phyloP scores from a whole-genome alignment of 495 filamentous ascomycete species.

The Sporormia fimetaria region DNA sequence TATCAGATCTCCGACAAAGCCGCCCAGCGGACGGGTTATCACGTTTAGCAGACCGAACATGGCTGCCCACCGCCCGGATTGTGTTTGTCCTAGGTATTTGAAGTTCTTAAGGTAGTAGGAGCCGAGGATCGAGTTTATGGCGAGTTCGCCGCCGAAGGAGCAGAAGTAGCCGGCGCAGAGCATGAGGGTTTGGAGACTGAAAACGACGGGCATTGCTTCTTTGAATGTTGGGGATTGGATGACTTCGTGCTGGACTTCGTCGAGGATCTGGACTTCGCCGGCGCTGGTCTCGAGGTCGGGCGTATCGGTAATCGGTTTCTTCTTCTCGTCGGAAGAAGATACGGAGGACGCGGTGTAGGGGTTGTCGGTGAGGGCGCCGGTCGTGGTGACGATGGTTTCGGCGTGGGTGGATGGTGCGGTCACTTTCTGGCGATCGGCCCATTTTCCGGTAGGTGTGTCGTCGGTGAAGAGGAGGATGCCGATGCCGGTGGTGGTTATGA shows the following conservation, averaged over 20 bases:
- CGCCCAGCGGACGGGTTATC: conserved; percentile 61
- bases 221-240: conserved; percentile 54
- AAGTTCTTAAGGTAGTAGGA: conserved; percentile 73
- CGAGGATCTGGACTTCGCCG: conserved; percentile 42
- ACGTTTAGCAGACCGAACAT: conserved; percentile 89
- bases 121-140: conserved; percentile 74
- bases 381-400: conserved; percentile 39
- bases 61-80: conserved; percentile 65
- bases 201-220: conserved; percentile 46
- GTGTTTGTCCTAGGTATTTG: conserved; percentile 58
- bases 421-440: conserved; percentile 53
- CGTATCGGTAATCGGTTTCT: conserved; percentile 26
- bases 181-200: conserved; percentile 56
- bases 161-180: conserved; percentile 67
- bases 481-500: conserved; percentile 55
- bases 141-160: conserved; percentile 74
- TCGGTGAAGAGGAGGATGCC: conserved; percentile 61
- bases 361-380: conserved; percentile 48
- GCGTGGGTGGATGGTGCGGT: conserved; percentile 15
- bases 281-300: conserved; percentile 30
- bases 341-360: conserved; percentile 33
- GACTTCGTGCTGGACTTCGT: conserved; percentile 50
- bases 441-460: conserved; percentile 78
- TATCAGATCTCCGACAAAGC: conserved; percentile 59
- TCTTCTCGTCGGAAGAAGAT: conserved; percentile 20